phyloP scores from a whole-genome alignment of 495 filamentous ascomycete species.

The Tuber microsphaerosporum region DNA sequence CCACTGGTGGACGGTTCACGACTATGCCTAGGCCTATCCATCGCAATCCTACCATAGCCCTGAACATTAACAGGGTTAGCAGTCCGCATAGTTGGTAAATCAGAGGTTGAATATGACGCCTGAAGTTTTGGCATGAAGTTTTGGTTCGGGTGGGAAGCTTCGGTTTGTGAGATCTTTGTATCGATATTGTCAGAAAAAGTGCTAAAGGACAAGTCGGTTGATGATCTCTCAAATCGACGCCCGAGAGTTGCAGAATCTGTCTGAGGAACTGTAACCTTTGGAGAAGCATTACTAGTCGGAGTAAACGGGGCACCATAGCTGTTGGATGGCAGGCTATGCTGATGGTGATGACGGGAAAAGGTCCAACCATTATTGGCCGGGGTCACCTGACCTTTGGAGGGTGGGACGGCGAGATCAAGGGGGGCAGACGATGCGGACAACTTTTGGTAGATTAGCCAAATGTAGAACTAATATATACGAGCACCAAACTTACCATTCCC shows the following conservation, averaged over 20 bases:
- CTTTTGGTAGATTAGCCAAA: constrained; percentile 44
- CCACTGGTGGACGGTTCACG: constrained; percentile 36
- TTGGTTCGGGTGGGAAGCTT: constrained; percentile 29
- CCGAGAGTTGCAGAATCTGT: constrained; percentile 39
- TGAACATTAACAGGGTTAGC: constrained; percentile 25
- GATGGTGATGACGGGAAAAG: constrained; percentile 67
- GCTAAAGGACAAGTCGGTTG: constrained; percentile 35
- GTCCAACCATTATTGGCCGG: constrained; percentile 51
- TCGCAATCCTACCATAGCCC: constrained; percentile 31
- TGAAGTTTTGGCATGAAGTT: constrained; percentile 56
- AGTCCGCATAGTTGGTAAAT: constrained; percentile 77
- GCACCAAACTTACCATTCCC: constrained; percentile 56
- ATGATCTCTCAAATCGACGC: constrained; percentile 37
- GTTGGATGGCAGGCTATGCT: constrained; percentile 72
- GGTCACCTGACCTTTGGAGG: constrained; percentile 54
- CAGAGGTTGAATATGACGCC: constrained; percentile 82
- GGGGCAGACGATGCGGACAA: constrained; percentile 75
- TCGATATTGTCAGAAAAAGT: constrained; percentile 38
- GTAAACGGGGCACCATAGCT: constrained; percentile 38
- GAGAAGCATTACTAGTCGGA: constrained; percentile 39
- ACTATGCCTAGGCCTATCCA: constrained; percentile 37
- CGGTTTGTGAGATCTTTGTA: constrained; percentile 28
- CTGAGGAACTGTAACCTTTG: constrained; percentile 41
- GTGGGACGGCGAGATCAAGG: constrained; percentile 68
- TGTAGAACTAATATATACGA: constrained; percentile 19